phyloP scores from a whole-genome alignment of 2,329 filamentous ascomycete genomes.

The Aspergillus persii region DNA sequence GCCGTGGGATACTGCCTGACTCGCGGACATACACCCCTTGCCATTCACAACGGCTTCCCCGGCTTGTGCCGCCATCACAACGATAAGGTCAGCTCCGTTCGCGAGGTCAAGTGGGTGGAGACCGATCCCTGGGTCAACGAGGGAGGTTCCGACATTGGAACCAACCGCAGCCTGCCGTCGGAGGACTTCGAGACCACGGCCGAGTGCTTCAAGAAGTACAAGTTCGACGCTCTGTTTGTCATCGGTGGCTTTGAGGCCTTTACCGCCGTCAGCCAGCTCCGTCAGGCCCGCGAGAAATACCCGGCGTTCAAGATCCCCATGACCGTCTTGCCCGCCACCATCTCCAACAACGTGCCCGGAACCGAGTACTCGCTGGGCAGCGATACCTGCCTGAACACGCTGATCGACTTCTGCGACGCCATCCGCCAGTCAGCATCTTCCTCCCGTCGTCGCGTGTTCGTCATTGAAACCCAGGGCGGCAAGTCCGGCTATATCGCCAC shows the following conservation, averaged over 20 bases:
- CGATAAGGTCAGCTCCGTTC: constrained; percentile 76
- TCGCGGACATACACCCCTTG: constrained; percentile 86
- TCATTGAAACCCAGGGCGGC: constrained; percentile 96
- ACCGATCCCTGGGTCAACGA: constrained; percentile 94
- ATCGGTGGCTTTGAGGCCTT: constrained; percentile 97
- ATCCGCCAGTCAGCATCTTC: constrained; percentile 97
- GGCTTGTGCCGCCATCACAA: constrained; percentile 87
- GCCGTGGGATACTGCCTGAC: constrained; percentile 90
- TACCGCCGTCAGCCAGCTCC: constrained; percentile 83
- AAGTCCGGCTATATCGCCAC: constrained; percentile 92
- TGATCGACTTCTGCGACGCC: constrained; percentile 93
- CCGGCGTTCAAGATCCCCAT: constrained; percentile 90
- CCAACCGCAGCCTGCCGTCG: constrained; percentile 86
- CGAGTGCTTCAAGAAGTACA: constrained; percentile 77
- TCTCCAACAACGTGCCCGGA: constrained; percentile 97
- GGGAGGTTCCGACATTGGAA: constrained; percentile 96
- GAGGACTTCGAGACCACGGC: constrained; percentile 85
- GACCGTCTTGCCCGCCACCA: constrained; percentile 87
- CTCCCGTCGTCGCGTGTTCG: constrained; percentile 88
- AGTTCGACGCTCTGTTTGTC: constrained; percentile 87
- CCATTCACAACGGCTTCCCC: constrained; percentile 95
- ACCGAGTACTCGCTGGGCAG: constrained; percentile 96
- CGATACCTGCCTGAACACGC: constrained; percentile 92
- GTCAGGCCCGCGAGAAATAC: constrained; percentile 74
- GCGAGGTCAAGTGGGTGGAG: constrained; percentile 86